phyloP scores from a whole-genome alignment of 129 eudicot species.

The Apium graveolens region DNA sequence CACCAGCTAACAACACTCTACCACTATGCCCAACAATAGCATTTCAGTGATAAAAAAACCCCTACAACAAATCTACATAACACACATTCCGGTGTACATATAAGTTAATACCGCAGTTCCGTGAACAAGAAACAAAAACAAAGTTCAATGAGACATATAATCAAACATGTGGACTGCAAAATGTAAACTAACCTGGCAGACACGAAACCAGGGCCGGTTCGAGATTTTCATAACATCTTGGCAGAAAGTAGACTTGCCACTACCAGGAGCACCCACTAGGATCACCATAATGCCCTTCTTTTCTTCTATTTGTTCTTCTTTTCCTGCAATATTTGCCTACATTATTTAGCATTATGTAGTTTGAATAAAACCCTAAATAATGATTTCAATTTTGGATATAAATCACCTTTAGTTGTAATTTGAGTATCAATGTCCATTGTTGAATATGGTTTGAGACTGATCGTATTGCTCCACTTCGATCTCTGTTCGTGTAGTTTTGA shows the following conservation, averaged over 20 bases:
- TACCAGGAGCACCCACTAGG: conserved; percentile 86
- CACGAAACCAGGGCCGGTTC: conserved; percentile 74
- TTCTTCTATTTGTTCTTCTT: conserved; percentile 40
- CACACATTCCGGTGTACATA: neutral
- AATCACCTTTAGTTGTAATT: neutral
- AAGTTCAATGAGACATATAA: conserved; percentile 28
- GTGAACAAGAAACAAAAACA: neutral
- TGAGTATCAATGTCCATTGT: conserved; percentile 12
- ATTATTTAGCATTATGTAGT: neutral
- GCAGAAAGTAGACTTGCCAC: conserved; percentile 96
- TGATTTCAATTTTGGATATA: neutral
- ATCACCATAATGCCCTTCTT: conserved; percentile 50
- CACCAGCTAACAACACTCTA: neutral
- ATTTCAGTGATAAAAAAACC: neutral
- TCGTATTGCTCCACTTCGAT: neutral
- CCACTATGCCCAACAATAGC: neutral
- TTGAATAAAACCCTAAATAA: neutral
- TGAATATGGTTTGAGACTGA: neutral
- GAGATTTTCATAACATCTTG: conserved; percentile 56
- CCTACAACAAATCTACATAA: neutral
- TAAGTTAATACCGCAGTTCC: neutral
- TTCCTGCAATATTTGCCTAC: conserved; percentile 12
- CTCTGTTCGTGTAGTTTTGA: neutral
- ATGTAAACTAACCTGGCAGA: conserved; percentile 64
- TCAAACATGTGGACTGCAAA: conserved; percentile 19